These are phyloP conservation scores for Geranium rotundifolium DNA, from an alignment of 345 rosid genomes.

Conservation along the genomic window DNA sequence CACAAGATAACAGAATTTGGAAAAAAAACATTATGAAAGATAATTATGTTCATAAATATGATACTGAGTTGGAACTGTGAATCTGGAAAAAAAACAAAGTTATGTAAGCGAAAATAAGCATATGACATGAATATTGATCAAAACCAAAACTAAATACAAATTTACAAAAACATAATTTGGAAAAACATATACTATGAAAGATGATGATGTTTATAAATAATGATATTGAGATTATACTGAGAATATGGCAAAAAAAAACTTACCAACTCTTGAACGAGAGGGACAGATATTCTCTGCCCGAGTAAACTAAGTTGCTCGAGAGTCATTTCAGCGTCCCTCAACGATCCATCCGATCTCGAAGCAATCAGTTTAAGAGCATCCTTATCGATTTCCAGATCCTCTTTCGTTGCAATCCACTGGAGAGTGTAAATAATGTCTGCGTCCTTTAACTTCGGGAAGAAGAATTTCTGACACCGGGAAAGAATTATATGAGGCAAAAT, in stretches of 20 bases:
- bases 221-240: no score
- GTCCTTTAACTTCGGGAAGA: conserved; percentile 87
- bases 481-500: conserved; percentile 81
- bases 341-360: conserved; percentile 92
- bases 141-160: no score
- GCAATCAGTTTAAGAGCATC: conserved; percentile 88
- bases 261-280: conserved; percentile 93
- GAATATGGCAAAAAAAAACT: conserved; percentile 13
- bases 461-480: conserved; percentile 94
- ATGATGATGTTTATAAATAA: no score
- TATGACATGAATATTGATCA: no score
- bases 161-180: background rate
- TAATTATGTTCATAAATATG: no score
- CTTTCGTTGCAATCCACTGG: conserved; percentile 67
- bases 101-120: no score
- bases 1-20: no score
- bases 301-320: conserved; percentile 86
- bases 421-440: conserved; percentile 67
- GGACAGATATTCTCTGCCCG: conserved; percentile 74
- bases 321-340: conserved; percentile 96
- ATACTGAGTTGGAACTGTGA: background rate
- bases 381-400: conserved; percentile 56
- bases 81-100: conserved; percentile 6
- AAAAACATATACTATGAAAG: background rate
- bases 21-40: no score